Evolutionary conservation across 495 filamentous ascomycete species (phyloP), one percentile per base, ranked within the genome.

Genomic region (Trichoderma orchidacearum): DNA sequence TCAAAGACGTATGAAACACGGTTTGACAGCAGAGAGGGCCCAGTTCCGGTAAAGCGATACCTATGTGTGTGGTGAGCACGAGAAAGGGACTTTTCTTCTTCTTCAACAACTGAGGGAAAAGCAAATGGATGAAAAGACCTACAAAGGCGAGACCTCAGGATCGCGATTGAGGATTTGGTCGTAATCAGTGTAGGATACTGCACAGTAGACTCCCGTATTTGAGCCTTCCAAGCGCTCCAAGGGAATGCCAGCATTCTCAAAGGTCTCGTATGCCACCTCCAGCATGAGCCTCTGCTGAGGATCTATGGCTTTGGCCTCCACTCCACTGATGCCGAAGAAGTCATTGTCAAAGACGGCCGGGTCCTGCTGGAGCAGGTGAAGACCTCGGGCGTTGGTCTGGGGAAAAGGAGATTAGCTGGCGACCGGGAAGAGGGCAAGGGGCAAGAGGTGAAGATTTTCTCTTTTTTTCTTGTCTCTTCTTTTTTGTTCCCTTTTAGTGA

Each of bases 1-100:
- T 78, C 71, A 58, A 74, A 79, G 45, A 71, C 74, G 50, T 77
- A 69, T 0, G 71, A 75, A 5, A 80, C 53, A 0, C 75, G 66
- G 41, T 76, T 75, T 1, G 73, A 68, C 5, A 74, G 21, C 28
- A 75, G 71, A 29, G 61, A 61, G 12, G 30, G 21, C 5, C 53
- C 53, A 21, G 29, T 35, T 31, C 29, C 30, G 15, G 68, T 67
- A 15, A 59, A 57, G 38, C 45, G 53, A 62, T 68, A 70, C 13
- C 54, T 30, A 53, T 35, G 15, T 28, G 30, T 8, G 48, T 48
- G 25, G 68, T 61, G 17, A 57, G 32, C 41, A 48, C 27, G 9
- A 9, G 41, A 25, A 48, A 27, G n/a, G 32, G n/a, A 13, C 8
- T 9, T 7, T 48, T 21, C 18, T 25, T 27, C 9, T 48, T 9